Evolutionary conservation across 345 rosid genomes (phyloP), one percentile per base, ranked within the genome.

Genomic region (Microcos paniculata): DNA sequence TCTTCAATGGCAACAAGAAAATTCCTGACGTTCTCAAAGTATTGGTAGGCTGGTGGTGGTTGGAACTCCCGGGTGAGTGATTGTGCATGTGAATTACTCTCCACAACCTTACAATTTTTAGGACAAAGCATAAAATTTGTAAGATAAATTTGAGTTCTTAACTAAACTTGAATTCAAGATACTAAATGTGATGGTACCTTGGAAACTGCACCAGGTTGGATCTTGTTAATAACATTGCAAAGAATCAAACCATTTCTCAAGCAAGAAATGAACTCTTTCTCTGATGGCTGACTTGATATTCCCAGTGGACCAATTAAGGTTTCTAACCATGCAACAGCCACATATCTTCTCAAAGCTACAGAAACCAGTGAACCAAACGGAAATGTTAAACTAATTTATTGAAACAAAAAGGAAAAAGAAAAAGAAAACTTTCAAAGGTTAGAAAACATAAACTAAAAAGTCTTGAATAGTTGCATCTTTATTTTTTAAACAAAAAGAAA

Each of bases 11-110:
- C 93, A 72, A 93, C 89, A 45, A 95, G 85, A 84, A 95, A 93
- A 77, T 95, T 95, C 72, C 88, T 73, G n/a, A 91, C 96, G 74
- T 95, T 95, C 86, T 95, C 98, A 63, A 95, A 95, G 74, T 93
- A 91, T 75, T 95, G 99, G 82, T 87, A 95, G 28, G 98, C 98
- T 2, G 85, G 85, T 71, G 89, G 80, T 19, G 91, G 96, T 70
- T 92, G 98, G 45, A 80, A 81, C 73, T 95, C 97, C 38, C 89
- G 78, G 58, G 72, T 81, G 45, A 83, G 48, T 7, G 90, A 85
- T 71, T 82, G 88, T 76, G 83, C n/a, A 73, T 84, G 71, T 64
- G 81, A 78, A 64, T 80, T 81, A 78, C 42, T 90, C 87, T 93
- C 94, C 84, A 95, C 98, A 74, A 94, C 97, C 99, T 95, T 75